Evolutionary conservation across 305 asterid genomes (phyloP).

Genomic region (Andrographis paniculata): DNA sequence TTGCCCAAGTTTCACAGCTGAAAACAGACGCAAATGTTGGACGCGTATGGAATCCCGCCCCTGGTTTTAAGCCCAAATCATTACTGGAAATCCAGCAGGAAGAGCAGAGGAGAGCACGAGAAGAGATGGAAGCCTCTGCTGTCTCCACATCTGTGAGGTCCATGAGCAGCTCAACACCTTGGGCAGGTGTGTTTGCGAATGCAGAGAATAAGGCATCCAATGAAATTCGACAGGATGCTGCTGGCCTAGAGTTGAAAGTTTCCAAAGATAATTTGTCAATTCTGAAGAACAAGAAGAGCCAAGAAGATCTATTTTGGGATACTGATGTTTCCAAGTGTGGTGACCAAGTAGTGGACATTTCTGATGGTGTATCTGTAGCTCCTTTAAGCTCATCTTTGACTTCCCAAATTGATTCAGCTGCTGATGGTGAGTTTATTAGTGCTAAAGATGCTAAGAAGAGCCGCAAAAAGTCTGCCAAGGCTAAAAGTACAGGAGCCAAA

Average conservation of each 20-base stretch:
- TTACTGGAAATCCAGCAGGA: slow-evolving; percentile 75
- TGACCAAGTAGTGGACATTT: slow-evolving; percentile 31
- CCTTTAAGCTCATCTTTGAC: slow-evolving; percentile 20
- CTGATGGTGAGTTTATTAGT: slow-evolving; percentile 53
- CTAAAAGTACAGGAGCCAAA: slow-evolving; percentile 53
- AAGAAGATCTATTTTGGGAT: slow-evolving; percentile 46
- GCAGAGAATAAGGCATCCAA: slow-evolving; percentile 36
- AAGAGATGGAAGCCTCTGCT: slow-evolving; percentile 36
- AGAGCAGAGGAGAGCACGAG: slow-evolving; percentile 65
- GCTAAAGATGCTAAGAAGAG: slow-evolving; percentile 74
- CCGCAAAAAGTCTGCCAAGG: slow-evolving; percentile 71
- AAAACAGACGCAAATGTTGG: slow-evolving; percentile 28
- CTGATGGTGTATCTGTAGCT: slow-evolving; percentile 22
- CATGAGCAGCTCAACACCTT: slow-evolving; percentile 34
- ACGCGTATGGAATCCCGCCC: slow-evolving; percentile 86
- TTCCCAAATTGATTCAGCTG: slow-evolving; percentile 28
- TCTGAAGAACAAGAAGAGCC: slow-evolving; percentile 43
- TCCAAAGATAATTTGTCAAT: slow-evolving; percentile 27
- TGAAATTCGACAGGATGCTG: slow-evolving; percentile 35
- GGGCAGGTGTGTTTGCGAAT: slow-evolving; percentile 47
- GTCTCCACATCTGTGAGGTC: slow-evolving; percentile 39
- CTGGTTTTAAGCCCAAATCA: slow-evolving; percentile 80
- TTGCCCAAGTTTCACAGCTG: slow-evolving; percentile 22
- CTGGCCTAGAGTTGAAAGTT: slow-evolving; percentile 19
- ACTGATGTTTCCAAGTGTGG: slow-evolving; percentile 24